Conservation (phyloP, 495 filamentous ascomycete species). For the Penicillium chermesinum region DNA sequence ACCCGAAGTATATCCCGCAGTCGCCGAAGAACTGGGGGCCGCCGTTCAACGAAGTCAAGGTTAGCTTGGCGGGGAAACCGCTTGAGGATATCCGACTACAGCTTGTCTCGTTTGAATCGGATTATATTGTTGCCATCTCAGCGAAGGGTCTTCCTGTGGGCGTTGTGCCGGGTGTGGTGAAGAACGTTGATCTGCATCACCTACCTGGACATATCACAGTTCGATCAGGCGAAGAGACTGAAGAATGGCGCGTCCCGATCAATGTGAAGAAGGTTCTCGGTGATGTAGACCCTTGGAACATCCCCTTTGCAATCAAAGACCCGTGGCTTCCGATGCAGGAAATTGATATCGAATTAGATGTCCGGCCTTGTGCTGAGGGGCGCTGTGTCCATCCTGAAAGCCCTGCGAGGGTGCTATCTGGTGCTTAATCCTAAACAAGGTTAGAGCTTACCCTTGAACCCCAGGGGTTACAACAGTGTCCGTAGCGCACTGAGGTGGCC, state of each 20-base stretch:
- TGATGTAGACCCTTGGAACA: constrained; percentile 18
- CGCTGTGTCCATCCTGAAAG: constrained; percentile 13
- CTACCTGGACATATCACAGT: constrained; percentile 3
- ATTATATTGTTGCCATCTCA: constrained; percentile 59
- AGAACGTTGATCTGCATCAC: constrained; percentile 7
- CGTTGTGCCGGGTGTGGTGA: constrained; percentile 1
- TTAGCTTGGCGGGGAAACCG: constrained; percentile 43
- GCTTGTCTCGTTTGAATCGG: constrained; percentile 53
- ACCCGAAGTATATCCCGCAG: constrained; percentile 15
- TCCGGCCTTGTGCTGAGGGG: constrained; percentile 23
- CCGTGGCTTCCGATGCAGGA: constrained; percentile 27
- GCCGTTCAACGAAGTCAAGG: constrained; percentile 45
- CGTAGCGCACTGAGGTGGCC: too few relatives aligned
- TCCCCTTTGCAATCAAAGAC: constrained; percentile 9
- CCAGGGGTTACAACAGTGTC: too few relatives aligned
- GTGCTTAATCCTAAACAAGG: background rate
- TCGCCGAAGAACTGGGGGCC: constrained; percentile 41
- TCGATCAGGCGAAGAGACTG: background rate
- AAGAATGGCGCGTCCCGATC: constrained; percentile 13
- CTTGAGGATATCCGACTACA: constrained; percentile 55
- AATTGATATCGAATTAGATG: constrained; percentile 23
- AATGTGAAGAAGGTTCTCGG: constrained; percentile 10
- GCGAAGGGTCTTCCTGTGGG: constrained; percentile 33
- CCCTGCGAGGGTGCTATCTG: background rate
- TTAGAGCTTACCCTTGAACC: too few relatives aligned